phyloP scores from a whole-genome alignment of 2,329 filamentous ascomycete species.

The Elsinoe batatas region DNA sequence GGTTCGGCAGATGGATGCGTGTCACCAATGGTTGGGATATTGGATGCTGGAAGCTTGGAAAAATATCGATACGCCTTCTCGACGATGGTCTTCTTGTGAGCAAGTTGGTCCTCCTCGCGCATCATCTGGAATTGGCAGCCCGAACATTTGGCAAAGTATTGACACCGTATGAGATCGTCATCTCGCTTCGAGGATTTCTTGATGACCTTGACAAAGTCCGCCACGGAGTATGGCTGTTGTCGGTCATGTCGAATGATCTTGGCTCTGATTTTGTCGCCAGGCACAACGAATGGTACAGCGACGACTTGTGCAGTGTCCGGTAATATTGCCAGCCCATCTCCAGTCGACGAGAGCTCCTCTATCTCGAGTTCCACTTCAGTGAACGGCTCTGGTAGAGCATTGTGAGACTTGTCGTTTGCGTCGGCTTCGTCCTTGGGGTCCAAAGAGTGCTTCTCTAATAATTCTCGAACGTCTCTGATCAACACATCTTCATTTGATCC shows the following conservation, averaged over 20 bases:
- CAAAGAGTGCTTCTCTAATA: slow-evolving; percentile 30
- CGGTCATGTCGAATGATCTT: slow-evolving; percentile 67
- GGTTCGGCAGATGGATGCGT: slow-evolving; percentile 85
- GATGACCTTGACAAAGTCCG: slow-evolving; percentile 72
- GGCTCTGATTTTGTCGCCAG: slow-evolving; percentile 69
- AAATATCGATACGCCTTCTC: slow-evolving; percentile 91
- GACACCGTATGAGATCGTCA: slow-evolving; percentile 65
- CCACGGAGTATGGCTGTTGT: slow-evolving; percentile 58
- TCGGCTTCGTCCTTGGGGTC: slow-evolving; percentile 15
- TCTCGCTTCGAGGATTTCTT: slow-evolving; percentile 67
- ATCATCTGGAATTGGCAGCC: slow-evolving; percentile 99
- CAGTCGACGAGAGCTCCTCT: slow-evolving; percentile 74
- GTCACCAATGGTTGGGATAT: slow-evolving; percentile 65
- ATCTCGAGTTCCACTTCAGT: slow-evolving; percentile 77
- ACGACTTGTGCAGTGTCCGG: slow-evolving; percentile 61
- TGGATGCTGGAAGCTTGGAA: slow-evolving; percentile 64
- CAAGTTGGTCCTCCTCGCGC: slow-evolving; percentile 74
- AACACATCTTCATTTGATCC: slow-evolving; percentile 42
- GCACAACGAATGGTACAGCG: slow-evolving; percentile 77
- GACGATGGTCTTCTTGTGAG: slow-evolving; percentile 73
- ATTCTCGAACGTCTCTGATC: slow-evolving; percentile 34
- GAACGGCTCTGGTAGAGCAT: slow-evolving; percentile 52
- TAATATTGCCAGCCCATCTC: slow-evolving; percentile 76
- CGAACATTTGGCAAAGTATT: slow-evolving; percentile 78
- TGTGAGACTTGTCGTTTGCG: slow-evolving; percentile 13